A percentile compares a stretch with the other conserved stretches of the same genome.
Evolutionary conservation across 2,329 filamentous ascomycete species (phyloP).

Genomic region (Penicillium sumatraense): DNA sequence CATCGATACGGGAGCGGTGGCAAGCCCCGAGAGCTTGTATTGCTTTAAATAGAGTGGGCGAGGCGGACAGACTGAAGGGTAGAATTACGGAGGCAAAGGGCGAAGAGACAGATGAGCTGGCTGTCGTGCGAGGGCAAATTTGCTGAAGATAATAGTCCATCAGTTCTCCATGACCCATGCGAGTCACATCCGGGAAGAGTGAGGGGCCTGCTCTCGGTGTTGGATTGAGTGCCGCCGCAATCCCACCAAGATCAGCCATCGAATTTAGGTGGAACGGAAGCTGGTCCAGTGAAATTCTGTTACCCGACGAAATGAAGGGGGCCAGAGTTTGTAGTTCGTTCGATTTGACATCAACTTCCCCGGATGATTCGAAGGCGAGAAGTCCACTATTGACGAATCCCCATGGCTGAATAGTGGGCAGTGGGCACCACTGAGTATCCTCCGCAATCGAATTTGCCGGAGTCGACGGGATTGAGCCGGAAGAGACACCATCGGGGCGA

Average conservation of each 20-base stretch:
- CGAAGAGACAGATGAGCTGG: conserved; percentile 39
- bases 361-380: conserved; percentile 33
- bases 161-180: conserved; percentile 34
- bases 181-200: conserved; percentile 36
- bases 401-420: conserved; percentile 35
- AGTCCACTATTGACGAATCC: conserved; percentile 38
- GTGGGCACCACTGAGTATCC: conserved; percentile 32
- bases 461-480: conserved; percentile 21
- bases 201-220: conserved; percentile 25
- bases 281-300: neutral
- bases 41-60: conserved; percentile 42
- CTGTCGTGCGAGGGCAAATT: conserved; percentile 46
- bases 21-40: conserved; percentile 47
- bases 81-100: conserved; percentile 47
- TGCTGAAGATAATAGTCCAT: conserved; percentile 48
- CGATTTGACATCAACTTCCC: conserved; percentile 30
- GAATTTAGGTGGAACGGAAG: neutral
- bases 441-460: conserved; percentile 15
- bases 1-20: conserved; percentile 40
- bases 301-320: neutral
- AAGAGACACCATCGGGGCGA: conserved; percentile 23
- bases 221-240: conserved; percentile 1
- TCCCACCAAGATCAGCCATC: neutral
- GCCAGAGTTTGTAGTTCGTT: conserved; percentile 26
- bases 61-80: conserved; percentile 44